Conservation (phyloP, 1,284 basidiomycete genomes). For the Amylostereum chailletii region DNA sequence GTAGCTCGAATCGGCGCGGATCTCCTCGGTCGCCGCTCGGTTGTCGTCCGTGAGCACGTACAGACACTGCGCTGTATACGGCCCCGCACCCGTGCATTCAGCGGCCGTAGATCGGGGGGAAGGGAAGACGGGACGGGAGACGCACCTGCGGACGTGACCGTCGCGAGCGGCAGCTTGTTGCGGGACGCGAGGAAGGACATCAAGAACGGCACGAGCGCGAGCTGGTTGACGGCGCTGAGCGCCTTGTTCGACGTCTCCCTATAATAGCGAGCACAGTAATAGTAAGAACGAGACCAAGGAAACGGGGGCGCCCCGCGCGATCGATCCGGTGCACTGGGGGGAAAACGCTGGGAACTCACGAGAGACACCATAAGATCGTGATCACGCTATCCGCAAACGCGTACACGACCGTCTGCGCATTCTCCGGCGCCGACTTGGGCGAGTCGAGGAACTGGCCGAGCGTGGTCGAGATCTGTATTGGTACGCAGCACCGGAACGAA, state of each 20-base stretch:
- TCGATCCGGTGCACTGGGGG: conserved; percentile 6
- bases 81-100: not conserved
- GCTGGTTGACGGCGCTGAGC: conserved; percentile 75
- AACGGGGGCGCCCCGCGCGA: conserved; percentile 24
- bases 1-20: conserved; percentile 56
- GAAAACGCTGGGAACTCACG: conserved; percentile 44
- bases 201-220: conserved; percentile 69
- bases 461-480: conserved; percentile 60
- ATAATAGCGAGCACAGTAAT: too few relatives aligned
- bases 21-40: conserved; percentile 49
- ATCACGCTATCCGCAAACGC: conserved; percentile 87
- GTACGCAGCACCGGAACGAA: not conserved
- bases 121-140: not conserved
- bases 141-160: conserved; percentile 73
- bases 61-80: conserved; percentile 73
- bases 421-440: conserved; percentile 53
- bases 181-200: conserved; percentile 75
- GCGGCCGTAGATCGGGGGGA: not conserved
- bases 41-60: conserved; percentile 91
- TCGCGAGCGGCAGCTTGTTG: conserved; percentile 55
- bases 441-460: conserved; percentile 62
- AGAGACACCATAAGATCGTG: conserved; percentile 87
- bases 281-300: too few relatives aligned
- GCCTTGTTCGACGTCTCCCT: conserved; percentile 92
- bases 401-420: conserved; percentile 69